Evolutionary conservation across 306 rosid genomes (phyloP), one percentile per base, ranked within the genome.

Genomic region (Morella rubra): DNA sequence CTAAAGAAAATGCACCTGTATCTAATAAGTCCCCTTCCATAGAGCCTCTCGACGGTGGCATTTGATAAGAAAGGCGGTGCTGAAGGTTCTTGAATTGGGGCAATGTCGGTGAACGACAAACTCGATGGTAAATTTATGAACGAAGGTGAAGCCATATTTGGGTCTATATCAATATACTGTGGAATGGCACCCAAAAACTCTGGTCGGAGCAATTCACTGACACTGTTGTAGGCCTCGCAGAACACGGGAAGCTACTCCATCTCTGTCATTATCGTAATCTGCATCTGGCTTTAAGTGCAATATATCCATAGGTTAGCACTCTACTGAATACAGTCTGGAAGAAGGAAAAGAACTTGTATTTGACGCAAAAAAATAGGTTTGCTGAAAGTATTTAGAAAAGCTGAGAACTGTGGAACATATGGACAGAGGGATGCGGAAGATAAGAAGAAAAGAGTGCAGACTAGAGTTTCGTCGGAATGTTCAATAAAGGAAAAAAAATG

Each of bases 211-310:
- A 84, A 79, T 27, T 51, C 73, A 22, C 69, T 32, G 52, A 58
- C 52, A 60, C 70, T 74, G n/a, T 45, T 72, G 84, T 84, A 79
- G 40, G 84, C 40, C 40, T 79, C 74, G 10, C 82, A 85, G 15
- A 87, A 84, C 74, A 80, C 87, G 10, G 92, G 95, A 54, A 87
- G 80, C 19, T 82, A 81, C 41, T 87, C 90, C 88, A 85, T 88
- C 82, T 87, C 86, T 90, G 84, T 86, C 89, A 74, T 81, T 79
- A 74, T 86, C 90, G 85, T 82, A 84, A 85, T 82, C 79, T 90
- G 92, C 90, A 22, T 89, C 89, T 49, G 91, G 69, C 54, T 91
- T 85, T 22, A 83, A 70, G 47, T 86, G 87, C 44, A 72, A 61
- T 27, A 65, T 13, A 13, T 90, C 91, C 93, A 90, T 90, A 27